Evolutionary conservation across 2,329 filamentous ascomycete species (phyloP).

Genomic region (Phyllosticta ampelicida): DNA sequence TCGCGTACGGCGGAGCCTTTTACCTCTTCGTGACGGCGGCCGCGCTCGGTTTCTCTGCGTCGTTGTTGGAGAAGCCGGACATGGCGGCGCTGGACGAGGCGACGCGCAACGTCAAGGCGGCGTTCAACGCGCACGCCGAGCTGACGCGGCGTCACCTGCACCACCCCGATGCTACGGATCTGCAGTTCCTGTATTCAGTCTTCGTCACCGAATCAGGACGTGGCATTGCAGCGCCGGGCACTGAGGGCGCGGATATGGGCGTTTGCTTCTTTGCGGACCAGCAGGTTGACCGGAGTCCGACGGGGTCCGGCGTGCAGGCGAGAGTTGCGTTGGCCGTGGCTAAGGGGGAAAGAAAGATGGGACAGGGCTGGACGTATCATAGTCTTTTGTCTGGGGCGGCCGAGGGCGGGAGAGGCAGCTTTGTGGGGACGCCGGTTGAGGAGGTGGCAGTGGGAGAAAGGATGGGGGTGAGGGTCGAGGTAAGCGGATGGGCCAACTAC

Average conservation of each 20-base stretch:
- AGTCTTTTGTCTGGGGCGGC: slow-evolving; percentile 14
- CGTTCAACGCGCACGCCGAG: slow-evolving; percentile 15
- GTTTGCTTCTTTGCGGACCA: slow-evolving; percentile 37
- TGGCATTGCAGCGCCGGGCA: slow-evolving; percentile 11
- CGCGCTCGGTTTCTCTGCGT: slow-evolving; percentile 28
- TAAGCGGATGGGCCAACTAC: slow-evolving; percentile 15
- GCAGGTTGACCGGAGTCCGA: slow-evolving; percentile 36
- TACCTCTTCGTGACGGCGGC: slow-evolving; percentile 29
- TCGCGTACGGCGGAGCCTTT: slow-evolving; percentile 37
- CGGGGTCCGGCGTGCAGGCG: slow-evolving; percentile 23
- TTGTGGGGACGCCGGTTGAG: slow-evolving; percentile 12
- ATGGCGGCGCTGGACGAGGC: slow-evolving; percentile 18
- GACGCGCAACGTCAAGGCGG: slow-evolving; percentile 24
- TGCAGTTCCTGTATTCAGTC: slow-evolving; percentile 32
- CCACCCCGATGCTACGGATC: slow-evolving; percentile 24
- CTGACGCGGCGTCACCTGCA: slow-evolving; percentile 15
- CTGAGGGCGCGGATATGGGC: slow-evolving; percentile 29
- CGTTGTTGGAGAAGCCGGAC: not conserved
- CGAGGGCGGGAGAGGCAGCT: slow-evolving; percentile 11
- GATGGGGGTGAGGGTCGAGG: slow-evolving; percentile 11
- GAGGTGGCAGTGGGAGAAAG: slow-evolving; percentile 11
- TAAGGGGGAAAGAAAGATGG: slow-evolving; percentile 11
- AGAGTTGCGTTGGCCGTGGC: slow-evolving; percentile 18
- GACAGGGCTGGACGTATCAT: slow-evolving; percentile 16
- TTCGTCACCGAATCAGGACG: slow-evolving; percentile 26